Base-by-base conservation (phyloP, 2,329 filamentous ascomycete genomes). In the Arthrocladium fulminans region DNA sequence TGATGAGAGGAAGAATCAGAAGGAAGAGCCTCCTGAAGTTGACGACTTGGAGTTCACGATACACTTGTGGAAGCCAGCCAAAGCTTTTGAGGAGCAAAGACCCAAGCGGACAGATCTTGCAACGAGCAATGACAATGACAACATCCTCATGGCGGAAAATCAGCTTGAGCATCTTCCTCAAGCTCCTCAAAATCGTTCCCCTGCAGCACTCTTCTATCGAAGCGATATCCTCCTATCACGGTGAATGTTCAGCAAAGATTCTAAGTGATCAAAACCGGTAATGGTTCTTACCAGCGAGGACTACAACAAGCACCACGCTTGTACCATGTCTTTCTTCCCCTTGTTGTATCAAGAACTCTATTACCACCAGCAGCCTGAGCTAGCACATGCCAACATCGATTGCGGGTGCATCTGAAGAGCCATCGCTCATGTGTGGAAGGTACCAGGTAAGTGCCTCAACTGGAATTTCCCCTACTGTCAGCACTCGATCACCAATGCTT, bases 121-220 rank as follows among this genome's bases (percentile, higher is more conserved):
- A 6, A 17, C 22, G 15, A 39, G 32, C 20, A 23, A 38, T 38
- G 44, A 32, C 20, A 23, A 38, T 38, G 44, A 47, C 22, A 24
- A 19, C 10, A 47, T 34, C 12, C 17, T 47, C 6, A 24, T 47
- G 17, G 44, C 41, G 17, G 24, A 44, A 7, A 47, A 27, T 9
- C 30, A 39, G 34, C 30, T 27, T 9, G 32, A 47, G 44, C 20
- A 38, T 23, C 10, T 39, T 3, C 44, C 44, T 10, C 44, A 34
- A 24, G 32, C 22, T 17, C 44, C 13, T 24, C 32, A 34, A 9
- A 47, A 47, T n/a, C 32, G 44, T 27, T 47, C 44, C 19, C 19
- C 32, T 27, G 39, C 44, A 19, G 34, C 44, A 17, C 23, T 47
- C 3, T 20, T 30, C 22, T 47, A 12, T 25, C 20, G 32, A 39